Evolutionary conservation across 1,139 yeast species (phyloP).

Genomic region (Blastobotrys malaysiensis): DNA sequence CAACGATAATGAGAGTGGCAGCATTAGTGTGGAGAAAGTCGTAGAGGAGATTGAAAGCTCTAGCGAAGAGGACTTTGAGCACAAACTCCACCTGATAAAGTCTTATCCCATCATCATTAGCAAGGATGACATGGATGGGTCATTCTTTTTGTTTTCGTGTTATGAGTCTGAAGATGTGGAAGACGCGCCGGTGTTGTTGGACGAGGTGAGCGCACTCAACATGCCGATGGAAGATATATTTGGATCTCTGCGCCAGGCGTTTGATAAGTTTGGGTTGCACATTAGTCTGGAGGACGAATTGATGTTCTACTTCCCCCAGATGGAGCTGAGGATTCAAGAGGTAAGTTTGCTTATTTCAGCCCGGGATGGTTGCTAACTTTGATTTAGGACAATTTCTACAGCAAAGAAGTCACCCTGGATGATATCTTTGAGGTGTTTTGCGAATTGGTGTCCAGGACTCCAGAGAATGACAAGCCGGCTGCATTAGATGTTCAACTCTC

Average conservation of each 20-base stretch:
- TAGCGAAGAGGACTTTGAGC: not conserved
- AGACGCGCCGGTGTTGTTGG: not conserved
- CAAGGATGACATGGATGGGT: not conserved
- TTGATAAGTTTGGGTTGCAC: constrained; percentile 11
- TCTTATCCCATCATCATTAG: not conserved
- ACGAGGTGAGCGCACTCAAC: not conserved
- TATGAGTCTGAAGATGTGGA: not conserved
- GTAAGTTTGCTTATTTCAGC: constrained; percentile 11
- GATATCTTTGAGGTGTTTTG: constrained; percentile 21
- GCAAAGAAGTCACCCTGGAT: constrained; percentile 20
- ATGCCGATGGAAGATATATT: constrained; percentile 14
- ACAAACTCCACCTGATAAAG: not conserved
- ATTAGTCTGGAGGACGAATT: constrained; percentile 20
- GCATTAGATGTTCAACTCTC: constrained; percentile 15
- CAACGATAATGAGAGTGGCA: constrained; percentile 4
- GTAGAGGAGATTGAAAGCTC: constrained; percentile 3
- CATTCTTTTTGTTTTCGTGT: not conserved
- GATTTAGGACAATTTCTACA: constrained; percentile 23
- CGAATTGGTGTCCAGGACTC: constrained; percentile 15
- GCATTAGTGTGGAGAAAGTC: not conserved
- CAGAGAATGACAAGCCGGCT: constrained; percentile 11
- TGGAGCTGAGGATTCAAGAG: constrained; percentile 22
- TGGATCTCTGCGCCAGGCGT: constrained; percentile 15
- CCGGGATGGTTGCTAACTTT: not conserved
- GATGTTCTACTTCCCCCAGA: constrained; percentile 17